Percentiles rank a stretch among this genome's conserved stretches.
phyloP scores from a whole-genome alignment of 139 green algal species.

The Chlamydomonas eustigma region DNA sequence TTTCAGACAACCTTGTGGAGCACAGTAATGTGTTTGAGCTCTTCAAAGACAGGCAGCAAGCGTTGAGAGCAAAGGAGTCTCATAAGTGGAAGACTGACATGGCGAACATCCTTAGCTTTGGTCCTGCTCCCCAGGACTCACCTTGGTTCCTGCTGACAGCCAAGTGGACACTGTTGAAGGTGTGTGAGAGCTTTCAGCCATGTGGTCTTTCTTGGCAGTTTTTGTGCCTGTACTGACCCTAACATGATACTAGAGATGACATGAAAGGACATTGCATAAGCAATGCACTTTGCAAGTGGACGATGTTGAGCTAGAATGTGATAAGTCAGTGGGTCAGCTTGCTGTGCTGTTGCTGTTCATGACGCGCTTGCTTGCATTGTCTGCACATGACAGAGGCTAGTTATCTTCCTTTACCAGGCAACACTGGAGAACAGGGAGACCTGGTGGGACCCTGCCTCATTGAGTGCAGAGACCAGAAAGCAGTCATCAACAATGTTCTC shows the following conservation, averaged over 20 bases:
- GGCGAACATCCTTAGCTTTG: slow-evolving; percentile 8
- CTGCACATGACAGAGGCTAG: background rate
- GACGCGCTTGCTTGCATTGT: background rate
- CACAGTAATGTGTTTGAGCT: background rate
- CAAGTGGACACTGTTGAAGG: slow-evolving; percentile 19
- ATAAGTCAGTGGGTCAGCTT: too few species aligned
- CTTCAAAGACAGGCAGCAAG: background rate
- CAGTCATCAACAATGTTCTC: too few species aligned
- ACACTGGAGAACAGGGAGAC: slow-evolving; percentile 16
- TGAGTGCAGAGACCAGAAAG: too few species aligned
- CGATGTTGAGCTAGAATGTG: too few species aligned
- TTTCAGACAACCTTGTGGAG: slow-evolving; percentile 17
- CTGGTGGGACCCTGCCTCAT: slow-evolving; percentile 31
- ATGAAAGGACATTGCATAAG: too few species aligned
- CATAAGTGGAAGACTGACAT: background rate
- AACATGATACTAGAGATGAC: too few species aligned
- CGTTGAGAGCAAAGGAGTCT: background rate
- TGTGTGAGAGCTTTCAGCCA: background rate
- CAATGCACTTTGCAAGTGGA: too few species aligned
- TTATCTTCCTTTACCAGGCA: slow-evolving; percentile 15
- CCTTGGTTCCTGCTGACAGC: slow-evolving; percentile 36
- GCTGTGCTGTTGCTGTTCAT: too few species aligned
- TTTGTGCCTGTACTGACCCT: too few species aligned
- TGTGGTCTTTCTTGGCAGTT: background rate
- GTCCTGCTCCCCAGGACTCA: background rate